A percentile compares a stretch with the other conserved stretches of the same genome.
Conservation (phyloP, 495 filamentous ascomycete species). For the Penicillium steckii region DNA sequence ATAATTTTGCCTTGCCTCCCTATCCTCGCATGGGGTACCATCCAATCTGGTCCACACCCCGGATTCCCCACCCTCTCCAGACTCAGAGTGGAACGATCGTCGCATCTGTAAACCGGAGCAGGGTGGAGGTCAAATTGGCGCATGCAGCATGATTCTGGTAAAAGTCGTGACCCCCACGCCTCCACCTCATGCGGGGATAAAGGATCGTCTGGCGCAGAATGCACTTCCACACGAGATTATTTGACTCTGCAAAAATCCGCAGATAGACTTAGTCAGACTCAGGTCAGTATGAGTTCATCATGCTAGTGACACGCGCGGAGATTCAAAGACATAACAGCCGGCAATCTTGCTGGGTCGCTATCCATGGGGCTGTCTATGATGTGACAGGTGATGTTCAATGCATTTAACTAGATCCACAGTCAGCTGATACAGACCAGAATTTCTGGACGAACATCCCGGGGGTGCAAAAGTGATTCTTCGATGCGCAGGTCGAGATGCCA, state of each 20-base stretch:
- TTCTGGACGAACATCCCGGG: conserved; percentile 67
- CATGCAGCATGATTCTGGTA: not conserved
- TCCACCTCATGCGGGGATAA: not conserved
- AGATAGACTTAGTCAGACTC: not conserved
- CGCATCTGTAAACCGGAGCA: not conserved
- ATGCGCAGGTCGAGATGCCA: conserved; percentile 85
- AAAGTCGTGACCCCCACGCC: not conserved
- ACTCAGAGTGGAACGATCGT: not conserved
- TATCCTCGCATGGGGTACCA: not conserved
- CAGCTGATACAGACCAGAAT: conserved; percentile 13
- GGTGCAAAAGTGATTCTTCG: conserved; percentile 77
- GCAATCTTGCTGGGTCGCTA: conserved; percentile 77
- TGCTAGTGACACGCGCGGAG: conserved; percentile 42
- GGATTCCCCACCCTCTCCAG: conserved; percentile 1
- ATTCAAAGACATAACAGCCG: conserved; percentile 65
- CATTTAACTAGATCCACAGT: not conserved
- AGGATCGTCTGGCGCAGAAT: not conserved
- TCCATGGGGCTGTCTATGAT: conserved; percentile 76
- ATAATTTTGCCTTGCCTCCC: not conserved
- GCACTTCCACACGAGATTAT: not conserved
- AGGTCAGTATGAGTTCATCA: not conserved
- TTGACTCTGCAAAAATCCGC: too few relatives aligned
- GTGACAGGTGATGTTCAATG: conserved; percentile 57
- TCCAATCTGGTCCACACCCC: conserved; percentile 3
- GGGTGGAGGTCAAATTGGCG: not conserved